phyloP scores from a whole-genome alignment of 306 rosid species.

The Astragalus glycyphyllos region DNA sequence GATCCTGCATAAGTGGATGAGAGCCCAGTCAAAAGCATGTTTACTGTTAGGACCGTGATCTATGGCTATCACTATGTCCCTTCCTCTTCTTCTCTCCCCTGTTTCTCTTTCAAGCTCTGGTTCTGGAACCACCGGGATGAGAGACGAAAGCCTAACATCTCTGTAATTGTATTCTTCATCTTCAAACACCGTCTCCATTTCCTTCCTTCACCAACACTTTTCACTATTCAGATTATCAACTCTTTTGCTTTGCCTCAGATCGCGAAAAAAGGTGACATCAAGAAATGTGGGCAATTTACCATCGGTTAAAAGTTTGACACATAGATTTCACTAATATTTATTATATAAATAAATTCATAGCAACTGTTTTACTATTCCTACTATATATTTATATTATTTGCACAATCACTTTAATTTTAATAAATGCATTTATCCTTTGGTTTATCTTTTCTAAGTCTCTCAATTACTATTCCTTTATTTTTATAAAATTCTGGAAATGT shows the following conservation, averaged over 20 bases:
- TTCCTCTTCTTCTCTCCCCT: slow-evolving; percentile 73
- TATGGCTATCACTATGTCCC: slow-evolving; percentile 72
- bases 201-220: background rate
- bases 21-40: slow-evolving; percentile 92
- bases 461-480: no score
- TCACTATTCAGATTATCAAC: background rate
- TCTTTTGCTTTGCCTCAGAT: background rate
- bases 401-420: no score
- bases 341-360: no score
- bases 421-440: no score
- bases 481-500: no score
- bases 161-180: slow-evolving; percentile 75
- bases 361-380: no score
- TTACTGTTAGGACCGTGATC: slow-evolving; percentile 88
- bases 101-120: slow-evolving; percentile 73
- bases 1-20: slow-evolving; percentile 73
- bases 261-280: no score
- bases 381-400: no score
- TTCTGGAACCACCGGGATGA: slow-evolving; percentile 56
- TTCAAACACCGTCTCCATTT: slow-evolving; percentile 69
- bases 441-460: no score
- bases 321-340: no score
- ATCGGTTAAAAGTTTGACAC: no score
- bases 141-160: slow-evolving; percentile 67
- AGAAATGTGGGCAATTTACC: no score